phyloP scores from a whole-genome alignment of 208 protist genomes.

The Spongospora subterranea region DNA sequence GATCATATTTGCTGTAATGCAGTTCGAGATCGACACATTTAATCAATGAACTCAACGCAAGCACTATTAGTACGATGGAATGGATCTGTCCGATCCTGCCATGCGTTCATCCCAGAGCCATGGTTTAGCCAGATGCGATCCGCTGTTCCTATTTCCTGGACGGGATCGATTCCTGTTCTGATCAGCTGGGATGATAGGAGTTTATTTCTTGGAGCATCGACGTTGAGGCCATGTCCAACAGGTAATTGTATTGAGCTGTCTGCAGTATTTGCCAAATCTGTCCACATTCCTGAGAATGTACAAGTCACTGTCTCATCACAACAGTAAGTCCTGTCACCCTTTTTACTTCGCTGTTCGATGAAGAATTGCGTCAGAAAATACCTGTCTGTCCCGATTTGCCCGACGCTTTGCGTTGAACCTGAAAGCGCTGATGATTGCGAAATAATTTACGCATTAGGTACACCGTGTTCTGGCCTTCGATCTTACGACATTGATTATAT shows the following conservation, averaged over 20 bases:
- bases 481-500: no score
- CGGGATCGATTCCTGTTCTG: background rate
- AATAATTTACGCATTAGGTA: background rate
- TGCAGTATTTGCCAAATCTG: background rate
- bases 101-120: background rate
- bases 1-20: no score
- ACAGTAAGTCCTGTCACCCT: background rate
- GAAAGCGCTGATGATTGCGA: background rate
- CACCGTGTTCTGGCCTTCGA: background rate
- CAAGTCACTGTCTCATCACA: background rate
- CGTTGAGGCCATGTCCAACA: background rate
- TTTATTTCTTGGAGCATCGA: slow-evolving; percentile 2
- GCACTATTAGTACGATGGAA: background rate
- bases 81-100: background rate
- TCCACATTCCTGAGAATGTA: background rate
- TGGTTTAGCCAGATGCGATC: background rate
- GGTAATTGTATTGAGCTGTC: background rate
- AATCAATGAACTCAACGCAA: no score
- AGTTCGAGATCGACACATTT: no score
- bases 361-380: background rate
- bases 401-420: background rate
- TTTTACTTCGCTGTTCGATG: background rate
- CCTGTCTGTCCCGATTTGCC: background rate
- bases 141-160: background rate
- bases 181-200: background rate